Evolutionary conservation across 805 yeast species (phyloP).

Genomic region (Candida yuanshanica): DNA sequence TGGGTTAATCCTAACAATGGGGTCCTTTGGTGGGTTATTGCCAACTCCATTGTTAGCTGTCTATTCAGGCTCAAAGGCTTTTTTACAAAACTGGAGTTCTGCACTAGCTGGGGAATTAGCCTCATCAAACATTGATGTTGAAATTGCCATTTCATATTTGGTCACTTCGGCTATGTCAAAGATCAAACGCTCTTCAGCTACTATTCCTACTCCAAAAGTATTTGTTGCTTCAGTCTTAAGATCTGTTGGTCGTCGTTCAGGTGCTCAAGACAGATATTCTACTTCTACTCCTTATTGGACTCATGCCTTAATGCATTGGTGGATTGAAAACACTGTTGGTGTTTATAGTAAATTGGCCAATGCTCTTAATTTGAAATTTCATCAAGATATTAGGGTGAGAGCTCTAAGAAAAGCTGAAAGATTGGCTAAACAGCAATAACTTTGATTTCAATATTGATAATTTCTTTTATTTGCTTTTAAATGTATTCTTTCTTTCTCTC

Average conservation of each 20-base stretch:
- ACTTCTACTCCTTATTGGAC: slow-evolving; percentile 90
- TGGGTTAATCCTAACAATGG: slow-evolving; percentile 89
- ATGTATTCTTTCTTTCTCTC: too few species aligned
- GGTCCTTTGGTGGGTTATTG: slow-evolving; percentile 90
- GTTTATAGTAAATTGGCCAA: slow-evolving; percentile 71
- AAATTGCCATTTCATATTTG: slow-evolving; percentile 77
- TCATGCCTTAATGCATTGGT: slow-evolving; percentile 89
- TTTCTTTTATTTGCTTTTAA: too few species aligned
- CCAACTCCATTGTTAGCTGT: slow-evolving; percentile 92
- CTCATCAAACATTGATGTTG: slow-evolving; percentile 71
- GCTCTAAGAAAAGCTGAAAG: slow-evolving; percentile 73
- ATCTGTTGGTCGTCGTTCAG: slow-evolving; percentile 75
- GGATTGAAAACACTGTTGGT: slow-evolving; percentile 73
- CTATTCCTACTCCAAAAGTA: slow-evolving; percentile 75
- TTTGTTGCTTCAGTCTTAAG: slow-evolving; percentile 73
- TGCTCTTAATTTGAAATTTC: slow-evolving; percentile 66
- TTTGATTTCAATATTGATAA: too few species aligned
- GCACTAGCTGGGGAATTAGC: slow-evolving; percentile 84
- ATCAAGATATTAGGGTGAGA: slow-evolving; percentile 69
- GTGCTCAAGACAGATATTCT: slow-evolving; percentile 87
- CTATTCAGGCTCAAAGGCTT: slow-evolving; percentile 94
- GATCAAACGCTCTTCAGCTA: slow-evolving; percentile 64
- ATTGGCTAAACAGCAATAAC: slow-evolving; percentile 23
- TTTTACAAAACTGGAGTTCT: slow-evolving; percentile 87
- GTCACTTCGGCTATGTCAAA: slow-evolving; percentile 97